Evolutionary conservation across 306 rosid genomes (phyloP).

Genomic region (Dicorynia guianensis): DNA sequence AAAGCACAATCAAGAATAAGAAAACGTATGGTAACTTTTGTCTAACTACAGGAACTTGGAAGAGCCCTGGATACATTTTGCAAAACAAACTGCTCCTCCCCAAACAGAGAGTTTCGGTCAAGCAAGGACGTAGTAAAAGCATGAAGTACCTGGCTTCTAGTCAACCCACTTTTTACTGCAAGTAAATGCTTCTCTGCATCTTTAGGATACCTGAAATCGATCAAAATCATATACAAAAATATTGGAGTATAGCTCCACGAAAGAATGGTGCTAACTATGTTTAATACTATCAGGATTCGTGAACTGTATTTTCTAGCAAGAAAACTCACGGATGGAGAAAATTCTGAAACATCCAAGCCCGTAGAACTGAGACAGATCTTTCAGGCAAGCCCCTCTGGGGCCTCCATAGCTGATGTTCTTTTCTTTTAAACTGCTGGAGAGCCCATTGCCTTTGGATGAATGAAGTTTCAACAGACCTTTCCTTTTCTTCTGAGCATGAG

Average conservation of each 20-base stretch:
- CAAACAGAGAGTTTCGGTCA: not conserved
- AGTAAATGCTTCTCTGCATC: slow-evolving; percentile 97
- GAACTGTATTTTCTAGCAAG: not conserved
- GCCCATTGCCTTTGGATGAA: slow-evolving; percentile 86
- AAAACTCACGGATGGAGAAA: slow-evolving; percentile 93
- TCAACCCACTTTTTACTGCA: slow-evolving; percentile 90
- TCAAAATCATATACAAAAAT: not conserved
- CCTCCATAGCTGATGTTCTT: slow-evolving; percentile 86
- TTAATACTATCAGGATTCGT: not conserved
- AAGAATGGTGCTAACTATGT: not conserved
- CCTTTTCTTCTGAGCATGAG: slow-evolving; percentile 57
- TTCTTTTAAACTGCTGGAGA: slow-evolving; percentile 80
- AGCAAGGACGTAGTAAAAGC: not conserved
- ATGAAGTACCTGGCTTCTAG: slow-evolving; percentile 80
- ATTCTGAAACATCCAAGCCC: slow-evolving; percentile 97
- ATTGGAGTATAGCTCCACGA: not conserved
- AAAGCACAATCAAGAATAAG: slow-evolving; percentile 4
- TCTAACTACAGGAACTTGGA: no score
- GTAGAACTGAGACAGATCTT: slow-evolving; percentile 85
- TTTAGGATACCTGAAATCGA: slow-evolving; percentile 88
- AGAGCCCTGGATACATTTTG: not conserved
- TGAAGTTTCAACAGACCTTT: slow-evolving; percentile 61
- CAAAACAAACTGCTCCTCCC: slow-evolving; percentile 4
- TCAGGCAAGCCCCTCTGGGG: slow-evolving; percentile 98
- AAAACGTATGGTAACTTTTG: not conserved